phyloP scores from a whole-genome alignment of 192 early-diverging fungal genomes.

The Umbelopsis isabellina region DNA sequence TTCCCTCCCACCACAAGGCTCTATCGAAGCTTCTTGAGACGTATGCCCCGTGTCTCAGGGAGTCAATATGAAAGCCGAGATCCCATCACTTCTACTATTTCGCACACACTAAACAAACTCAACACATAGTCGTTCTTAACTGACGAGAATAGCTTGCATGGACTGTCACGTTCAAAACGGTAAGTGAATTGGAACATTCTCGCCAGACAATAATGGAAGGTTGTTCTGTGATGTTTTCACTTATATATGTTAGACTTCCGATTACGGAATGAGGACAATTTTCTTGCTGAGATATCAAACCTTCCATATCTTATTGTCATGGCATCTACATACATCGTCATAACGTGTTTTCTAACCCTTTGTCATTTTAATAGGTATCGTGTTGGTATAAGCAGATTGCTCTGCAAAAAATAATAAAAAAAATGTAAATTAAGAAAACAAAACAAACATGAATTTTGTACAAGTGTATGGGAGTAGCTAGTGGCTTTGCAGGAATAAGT shows the following conservation, averaged over 20 bases:
- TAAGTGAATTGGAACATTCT: not conserved
- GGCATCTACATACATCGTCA: not conserved
- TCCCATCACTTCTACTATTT: not conserved
- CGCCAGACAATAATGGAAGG: not conserved
- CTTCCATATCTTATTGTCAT: not conserved
- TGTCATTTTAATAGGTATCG: not conserved
- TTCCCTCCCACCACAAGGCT: slow-evolving; percentile 15
- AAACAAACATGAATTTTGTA: not conserved
- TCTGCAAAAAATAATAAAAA: no score
- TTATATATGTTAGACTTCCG: slow-evolving; percentile 20
- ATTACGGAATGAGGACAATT: slow-evolving; percentile 16
- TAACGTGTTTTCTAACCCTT: not conserved
- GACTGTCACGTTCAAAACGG: not conserved
- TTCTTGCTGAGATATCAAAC: slow-evolving; percentile 7
- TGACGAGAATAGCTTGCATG: not conserved
- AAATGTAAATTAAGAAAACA: not conserved
- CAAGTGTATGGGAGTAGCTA: not conserved
- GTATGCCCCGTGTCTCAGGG: slow-evolving; percentile 9
- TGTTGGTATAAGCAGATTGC: no score
- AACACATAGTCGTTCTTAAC: not conserved
- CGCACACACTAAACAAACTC: not conserved
- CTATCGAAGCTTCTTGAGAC: slow-evolving; percentile 25
- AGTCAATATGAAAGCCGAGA: slow-evolving; percentile 28
- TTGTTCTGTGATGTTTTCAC: slow-evolving; percentile 4
- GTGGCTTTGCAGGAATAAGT: slow-evolving; percentile 51